Evolutionary conservation across 176 grass and related monocot species (phyloP).

Genomic region (Aegilops sharonensis): DNA sequence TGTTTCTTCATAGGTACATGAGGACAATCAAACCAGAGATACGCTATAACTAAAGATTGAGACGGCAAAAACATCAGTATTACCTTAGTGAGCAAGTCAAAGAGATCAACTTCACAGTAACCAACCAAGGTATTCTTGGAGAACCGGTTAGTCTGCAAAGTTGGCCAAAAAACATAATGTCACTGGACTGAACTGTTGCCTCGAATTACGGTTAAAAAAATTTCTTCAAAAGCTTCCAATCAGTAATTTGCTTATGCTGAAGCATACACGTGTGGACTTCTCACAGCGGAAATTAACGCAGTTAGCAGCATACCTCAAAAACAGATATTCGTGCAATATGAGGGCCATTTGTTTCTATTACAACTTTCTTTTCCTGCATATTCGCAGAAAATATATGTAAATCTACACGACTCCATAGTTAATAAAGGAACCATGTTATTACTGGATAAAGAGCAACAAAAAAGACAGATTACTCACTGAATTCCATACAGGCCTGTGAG

Average conservation of each 20-base stretch:
- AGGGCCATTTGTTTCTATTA: conserved; percentile 82
- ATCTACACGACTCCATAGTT: background rate
- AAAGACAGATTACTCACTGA: conserved; percentile 72
- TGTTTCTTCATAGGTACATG: background rate
- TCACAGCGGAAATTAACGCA: background rate
- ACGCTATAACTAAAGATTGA: background rate
- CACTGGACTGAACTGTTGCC: background rate
- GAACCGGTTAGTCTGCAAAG: conserved; percentile 83
- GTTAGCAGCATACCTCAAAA: conserved; percentile 73
- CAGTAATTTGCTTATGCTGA: background rate
- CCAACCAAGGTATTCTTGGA: conserved; percentile 93
- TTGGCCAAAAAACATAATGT: conserved; percentile 22
- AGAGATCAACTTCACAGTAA: conserved; percentile 94
- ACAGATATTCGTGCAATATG: conserved; percentile 78
- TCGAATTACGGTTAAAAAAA: background rate
- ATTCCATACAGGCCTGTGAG: conserved; percentile 74
- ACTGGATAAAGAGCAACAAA: background rate
- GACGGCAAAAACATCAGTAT: conserved; percentile 18
- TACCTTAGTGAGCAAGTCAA: conserved; percentile 79
- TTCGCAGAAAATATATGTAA: conserved; percentile 3
- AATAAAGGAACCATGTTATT: background rate
- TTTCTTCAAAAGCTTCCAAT: background rate
- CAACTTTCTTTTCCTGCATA: conserved; percentile 92
- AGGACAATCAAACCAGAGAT: background rate
- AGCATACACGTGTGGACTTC: background rate